Evolutionary conservation across 208 protist species (phyloP).

Genomic region (Trypanosoma platydactyli): DNA sequence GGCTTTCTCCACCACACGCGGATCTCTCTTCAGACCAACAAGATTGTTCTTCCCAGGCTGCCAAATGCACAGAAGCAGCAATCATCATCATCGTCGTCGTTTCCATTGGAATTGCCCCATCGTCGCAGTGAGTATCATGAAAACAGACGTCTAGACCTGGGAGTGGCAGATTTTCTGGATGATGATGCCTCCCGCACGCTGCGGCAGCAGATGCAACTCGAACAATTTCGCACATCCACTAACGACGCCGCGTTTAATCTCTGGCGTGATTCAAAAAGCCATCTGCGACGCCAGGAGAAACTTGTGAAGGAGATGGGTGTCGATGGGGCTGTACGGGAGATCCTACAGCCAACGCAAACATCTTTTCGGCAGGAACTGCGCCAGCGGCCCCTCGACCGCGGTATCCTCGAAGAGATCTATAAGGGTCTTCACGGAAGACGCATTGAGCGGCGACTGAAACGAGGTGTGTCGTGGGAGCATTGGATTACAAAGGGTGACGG

Average conservation of each 20-base stretch:
- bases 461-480: conserved; percentile 86
- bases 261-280: conserved; percentile 73
- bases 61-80: background rate
- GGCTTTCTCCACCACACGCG: conserved; percentile 17
- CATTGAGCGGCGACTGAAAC: conserved; percentile 81
- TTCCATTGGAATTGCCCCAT: no score
- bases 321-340: conserved; percentile 79
- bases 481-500: conserved; percentile 92
- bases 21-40: conserved; percentile 19
- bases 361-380: conserved; percentile 74
- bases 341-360: conserved; percentile 50
- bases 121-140: conserved; percentile 35
- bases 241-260: conserved; percentile 37
- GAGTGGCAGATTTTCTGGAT: conserved; percentile 40
- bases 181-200: conserved; percentile 45
- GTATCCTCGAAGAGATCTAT: conserved; percentile 92
- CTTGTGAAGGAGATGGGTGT: conserved; percentile 70
- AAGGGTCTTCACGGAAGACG: conserved; percentile 76
- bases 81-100: background rate
- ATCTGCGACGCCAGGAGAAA: conserved; percentile 73
- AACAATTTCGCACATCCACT: conserved; percentile 37
- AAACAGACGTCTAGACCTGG: conserved; percentile 27
- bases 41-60: conserved; percentile 64
- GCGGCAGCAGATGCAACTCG: conserved; percentile 58
- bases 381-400: conserved; percentile 73